phyloP scores from a whole-genome alignment of 164 flowering plant species.

The grape (Vitis vinifera) region DNA sequence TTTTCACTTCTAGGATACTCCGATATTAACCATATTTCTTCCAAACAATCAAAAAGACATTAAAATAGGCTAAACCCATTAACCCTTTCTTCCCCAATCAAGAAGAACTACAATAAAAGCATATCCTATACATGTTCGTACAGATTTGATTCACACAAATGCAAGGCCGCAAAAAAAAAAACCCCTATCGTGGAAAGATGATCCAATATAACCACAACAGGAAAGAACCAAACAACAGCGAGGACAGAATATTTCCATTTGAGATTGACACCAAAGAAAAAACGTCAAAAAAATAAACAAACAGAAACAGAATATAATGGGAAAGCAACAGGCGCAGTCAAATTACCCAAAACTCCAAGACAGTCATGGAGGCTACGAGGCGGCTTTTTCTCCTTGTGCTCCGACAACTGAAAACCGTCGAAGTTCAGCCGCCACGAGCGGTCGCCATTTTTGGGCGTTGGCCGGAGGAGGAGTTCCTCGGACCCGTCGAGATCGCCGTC shows the following conservation, averaged over 20 bases:
- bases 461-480: constrained; percentile 45
- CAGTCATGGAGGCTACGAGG: constrained; percentile 65
- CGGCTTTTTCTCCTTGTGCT: constrained; percentile 52
- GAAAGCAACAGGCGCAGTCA: background rate
- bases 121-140: too few species aligned
- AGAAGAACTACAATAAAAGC: background rate
- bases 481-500: constrained; percentile 24
- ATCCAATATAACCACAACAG: background rate
- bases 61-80: too few species aligned
- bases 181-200: background rate
- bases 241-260: background rate
- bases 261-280: background rate
- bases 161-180: background rate
- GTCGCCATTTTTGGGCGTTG: constrained; percentile 33
- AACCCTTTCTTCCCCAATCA: background rate
- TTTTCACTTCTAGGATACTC: too few species aligned
- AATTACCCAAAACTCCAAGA: constrained; percentile 69
- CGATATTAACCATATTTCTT: too few species aligned
- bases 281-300: background rate
- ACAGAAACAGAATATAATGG: background rate
- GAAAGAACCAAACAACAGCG: background rate
- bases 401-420: constrained; percentile 55
- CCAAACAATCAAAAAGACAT: too few species aligned
- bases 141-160: background rate
- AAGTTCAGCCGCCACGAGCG: constrained; percentile 85